These are phyloP conservation scores for Salix suchowensis DNA, from an alignment of 345 rosid genomes.

Conservation along the genomic window DNA sequence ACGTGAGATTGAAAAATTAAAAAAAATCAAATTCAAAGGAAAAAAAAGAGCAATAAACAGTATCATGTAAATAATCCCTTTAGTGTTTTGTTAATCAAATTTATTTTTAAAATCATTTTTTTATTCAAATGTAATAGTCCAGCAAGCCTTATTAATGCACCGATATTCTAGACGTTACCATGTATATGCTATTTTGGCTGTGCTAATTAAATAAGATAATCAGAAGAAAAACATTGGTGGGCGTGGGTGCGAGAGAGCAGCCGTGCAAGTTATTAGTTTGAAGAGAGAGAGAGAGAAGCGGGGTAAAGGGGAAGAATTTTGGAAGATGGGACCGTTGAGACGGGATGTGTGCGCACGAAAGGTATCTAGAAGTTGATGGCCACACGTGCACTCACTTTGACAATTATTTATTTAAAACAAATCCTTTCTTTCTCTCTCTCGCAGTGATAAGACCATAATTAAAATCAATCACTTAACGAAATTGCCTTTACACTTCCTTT, in stretches of 20 bases:
- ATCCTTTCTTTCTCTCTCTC: background rate
- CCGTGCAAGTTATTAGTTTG: conserved; percentile 9
- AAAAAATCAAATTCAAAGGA: too few relatives aligned
- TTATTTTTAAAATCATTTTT: too few relatives aligned
- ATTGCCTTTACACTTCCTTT: background rate
- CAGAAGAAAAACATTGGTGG: background rate
- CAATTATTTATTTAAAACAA: background rate
- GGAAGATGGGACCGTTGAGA: background rate
- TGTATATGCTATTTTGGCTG: background rate
- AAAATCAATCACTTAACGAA: too few relatives aligned
- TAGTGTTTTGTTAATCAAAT: too few relatives aligned
- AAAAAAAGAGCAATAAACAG: too few relatives aligned
- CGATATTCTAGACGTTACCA: too few relatives aligned
- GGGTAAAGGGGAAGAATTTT: conserved; percentile 12
- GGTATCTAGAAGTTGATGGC: background rate
- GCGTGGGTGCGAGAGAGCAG: background rate
- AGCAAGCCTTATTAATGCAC: too few relatives aligned
- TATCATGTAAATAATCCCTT: too few relatives aligned
- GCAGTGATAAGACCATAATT: too few relatives aligned
- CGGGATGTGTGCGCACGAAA: background rate
- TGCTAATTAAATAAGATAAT: background rate
- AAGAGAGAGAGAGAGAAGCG: conserved; percentile 2
- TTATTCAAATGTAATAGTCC: too few relatives aligned
- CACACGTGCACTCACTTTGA: conserved; percentile 12
- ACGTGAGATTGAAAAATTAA: too few relatives aligned